phyloP scores from a whole-genome alignment of 805 yeast species.

The Yarrowia phangngaensis region DNA sequence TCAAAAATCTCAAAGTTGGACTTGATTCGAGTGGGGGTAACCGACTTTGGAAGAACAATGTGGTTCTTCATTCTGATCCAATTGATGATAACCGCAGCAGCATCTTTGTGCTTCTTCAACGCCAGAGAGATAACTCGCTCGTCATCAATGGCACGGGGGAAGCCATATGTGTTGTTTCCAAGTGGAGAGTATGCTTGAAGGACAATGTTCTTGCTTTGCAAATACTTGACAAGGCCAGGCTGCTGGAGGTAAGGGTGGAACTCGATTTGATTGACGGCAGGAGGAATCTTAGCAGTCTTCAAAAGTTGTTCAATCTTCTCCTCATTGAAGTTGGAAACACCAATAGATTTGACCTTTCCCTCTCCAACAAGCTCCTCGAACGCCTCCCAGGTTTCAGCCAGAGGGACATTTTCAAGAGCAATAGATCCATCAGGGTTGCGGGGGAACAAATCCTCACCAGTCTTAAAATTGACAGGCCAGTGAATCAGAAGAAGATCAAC shows the following conservation, averaged over 20 bases:
- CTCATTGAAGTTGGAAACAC: slow-evolving; percentile 71
- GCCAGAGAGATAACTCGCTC: slow-evolving; percentile 54
- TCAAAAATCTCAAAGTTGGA: slow-evolving; percentile 56
- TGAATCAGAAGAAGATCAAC: slow-evolving; percentile 55
- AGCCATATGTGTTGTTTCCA: slow-evolving; percentile 33
- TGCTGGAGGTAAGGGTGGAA: slow-evolving; percentile 51
- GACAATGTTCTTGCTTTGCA: slow-evolving; percentile 46
- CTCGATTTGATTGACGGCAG: slow-evolving; percentile 69
- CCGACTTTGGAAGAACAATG: slow-evolving; percentile 75
- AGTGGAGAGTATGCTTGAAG: slow-evolving; percentile 65
- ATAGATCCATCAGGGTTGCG: slow-evolving; percentile 49
- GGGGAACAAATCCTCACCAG: slow-evolving; percentile 44
- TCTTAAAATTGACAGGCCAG: slow-evolving; percentile 49
- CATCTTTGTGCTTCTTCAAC: slow-evolving; percentile 46
- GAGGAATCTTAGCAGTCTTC: slow-evolving; percentile 45
- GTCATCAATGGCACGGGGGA: slow-evolving; percentile 46
- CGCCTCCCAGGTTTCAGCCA: slow-evolving; percentile 52
- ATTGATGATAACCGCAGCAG: slow-evolving; percentile 67
- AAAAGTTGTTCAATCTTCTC: slow-evolving; percentile 59
- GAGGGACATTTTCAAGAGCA: slow-evolving; percentile 60
- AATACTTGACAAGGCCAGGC: slow-evolving; percentile 45
- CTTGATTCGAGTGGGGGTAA: slow-evolving; percentile 58
- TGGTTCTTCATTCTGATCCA: slow-evolving; percentile 76
- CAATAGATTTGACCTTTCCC: slow-evolving; percentile 61
- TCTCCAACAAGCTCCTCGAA: slow-evolving; percentile 51